Base-by-base conservation (phyloP, 495 filamentous ascomycete genomes). In the Talaromyces proteolyticus region DNA sequence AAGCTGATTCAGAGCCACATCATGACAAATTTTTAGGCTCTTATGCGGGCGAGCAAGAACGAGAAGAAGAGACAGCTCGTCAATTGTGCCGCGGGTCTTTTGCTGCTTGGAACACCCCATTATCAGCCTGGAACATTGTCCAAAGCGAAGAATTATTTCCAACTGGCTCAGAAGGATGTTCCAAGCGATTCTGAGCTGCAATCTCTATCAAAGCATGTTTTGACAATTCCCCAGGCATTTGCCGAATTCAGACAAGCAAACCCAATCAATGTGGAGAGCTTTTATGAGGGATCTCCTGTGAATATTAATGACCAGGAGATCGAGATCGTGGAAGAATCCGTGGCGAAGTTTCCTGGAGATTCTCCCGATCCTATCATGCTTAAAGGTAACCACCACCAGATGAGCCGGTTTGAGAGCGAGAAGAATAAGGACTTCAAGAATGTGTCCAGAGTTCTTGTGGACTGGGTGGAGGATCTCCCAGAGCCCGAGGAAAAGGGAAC, bases 401-500 rank as follows among this genome's bases (percentile, higher is more conserved):
- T 47, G 8, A 36, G 45, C 45, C 24, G 34, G 25, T 36, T 36
- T 47, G 23, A 38, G 34, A 39, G 45, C 10, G 45, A 47, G 17
- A 39, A 37, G 22, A 26, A 47, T 6, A 47, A 47, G 45, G 45
- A 47, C 25, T 47, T 37, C 16, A 47, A 47, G 20, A 47, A 47
- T 34, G 16, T 47, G 14, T 4, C 34, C 12, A 34, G 45, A 29
- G 45, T 47, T 18, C 45, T 47, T 29, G 17, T 22, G 25, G 25
- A 47, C 10, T 47, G 45, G 45, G 25, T 47, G 45, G 25, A 19
- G 17, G 34, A 47, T 20, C 25, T 47, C 3, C 25, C 45, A 34
- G 16, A 36, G 25, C 45, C 45, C 3, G 45, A 47, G 23, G 45
- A 47, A 26, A 39, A 47, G 25, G 34, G 34, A 10, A 39, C 25